Base-by-base conservation (phyloP, 768 basidiomycete species). In the Bullera alba region DNA sequence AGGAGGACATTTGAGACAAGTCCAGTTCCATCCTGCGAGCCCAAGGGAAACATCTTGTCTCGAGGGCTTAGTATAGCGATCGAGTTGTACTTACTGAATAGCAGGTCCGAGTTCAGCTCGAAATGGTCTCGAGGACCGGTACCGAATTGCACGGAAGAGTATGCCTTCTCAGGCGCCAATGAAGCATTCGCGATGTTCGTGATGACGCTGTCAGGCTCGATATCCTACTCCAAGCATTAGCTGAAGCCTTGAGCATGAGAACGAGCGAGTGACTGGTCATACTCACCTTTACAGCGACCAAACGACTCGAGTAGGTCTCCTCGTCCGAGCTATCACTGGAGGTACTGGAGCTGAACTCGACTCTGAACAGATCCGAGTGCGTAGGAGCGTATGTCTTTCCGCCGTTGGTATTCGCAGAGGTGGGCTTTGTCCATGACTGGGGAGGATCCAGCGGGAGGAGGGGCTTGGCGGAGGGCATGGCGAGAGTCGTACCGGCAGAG, bases 51-150 rank as follows among this genome's bases (percentile, higher is more conserved):
- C n/a, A n/a, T n/a, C n/a, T n/a, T n/a, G n/a, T n/a, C n/a, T n/a
- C n/a, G n/a, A n/a, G n/a, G n/a, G n/a, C 25, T 8, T 1, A 30
- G 17, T 26, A 46, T 26, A 2, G 34, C 14, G n/a, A n/a, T n/a
- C n/a, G n/a, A n/a, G n/a, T n/a, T n/a, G 30, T 34, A 70, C 77
- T 61, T 63, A 79, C 81, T 76, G 65, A 80, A 83, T 2, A 80
- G 65, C 22, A 84, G 71, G 65, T 83, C 82, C 38, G 79, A 80
- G 66, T 82, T 79, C 16, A 83, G 70, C 51, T 80, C 77, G 48
- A 81, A 65, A 61, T 83, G 79, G 48, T 81, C 78, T 5, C 76
- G 59, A 0, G 67, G 46, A 6, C 75, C 75, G 4, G 57, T 58
- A 4, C 79, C 80, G 52, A 75, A 80, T 64, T 82, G 81, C 2